phyloP scores from a whole-genome alignment of 345 rosid genomes.

The Rhodomyrtus tomentosa region DNA sequence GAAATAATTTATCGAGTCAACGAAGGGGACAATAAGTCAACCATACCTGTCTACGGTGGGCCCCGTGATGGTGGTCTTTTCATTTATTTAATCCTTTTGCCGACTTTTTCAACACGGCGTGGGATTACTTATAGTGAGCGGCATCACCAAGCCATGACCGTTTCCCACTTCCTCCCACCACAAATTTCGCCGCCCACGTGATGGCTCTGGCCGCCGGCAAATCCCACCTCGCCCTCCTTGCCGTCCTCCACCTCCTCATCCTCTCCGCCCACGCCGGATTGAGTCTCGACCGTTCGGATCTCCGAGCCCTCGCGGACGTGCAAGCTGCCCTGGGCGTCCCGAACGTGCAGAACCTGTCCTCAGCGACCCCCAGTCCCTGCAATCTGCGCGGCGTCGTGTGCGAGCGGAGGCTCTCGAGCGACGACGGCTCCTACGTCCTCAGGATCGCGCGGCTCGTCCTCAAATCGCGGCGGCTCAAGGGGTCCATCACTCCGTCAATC shows the following conservation, averaged over 20 bases:
- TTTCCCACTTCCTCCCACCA: neutral
- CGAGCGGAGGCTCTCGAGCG: slow-evolving; percentile 38
- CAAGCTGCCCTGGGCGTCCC: slow-evolving; percentile 26
- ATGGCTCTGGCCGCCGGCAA: neutral
- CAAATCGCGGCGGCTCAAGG: slow-evolving; percentile 31
- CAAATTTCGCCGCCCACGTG: neutral
- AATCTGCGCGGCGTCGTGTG: slow-evolving; percentile 44
- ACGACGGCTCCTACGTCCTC: slow-evolving; percentile 30
- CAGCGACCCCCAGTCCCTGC: slow-evolving; percentile 22
- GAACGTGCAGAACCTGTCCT: neutral
- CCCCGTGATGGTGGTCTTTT: neutral
- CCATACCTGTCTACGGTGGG: neutral
- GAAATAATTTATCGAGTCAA: neutral
- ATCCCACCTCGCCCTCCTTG: slow-evolving; percentile 1
- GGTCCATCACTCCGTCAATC: slow-evolving; percentile 47
- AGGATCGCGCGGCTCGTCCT: slow-evolving; percentile 56
- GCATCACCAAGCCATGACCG: neutral
- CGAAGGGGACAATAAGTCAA: neutral
- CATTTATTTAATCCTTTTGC: neutral
- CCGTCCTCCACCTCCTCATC: slow-evolving; percentile 23
- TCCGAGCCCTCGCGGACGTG: slow-evolving; percentile 30
- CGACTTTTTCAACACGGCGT: neutral
- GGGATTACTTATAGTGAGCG: neutral
- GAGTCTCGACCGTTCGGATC: slow-evolving; percentile 37
- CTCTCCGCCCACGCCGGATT: neutral